Percentiles rank a stretch among this genome's conserved stretches.
Evolutionary conservation across 2,329 filamentous ascomycete species (phyloP).

Genomic region (Aplosporella prunicola): DNA sequence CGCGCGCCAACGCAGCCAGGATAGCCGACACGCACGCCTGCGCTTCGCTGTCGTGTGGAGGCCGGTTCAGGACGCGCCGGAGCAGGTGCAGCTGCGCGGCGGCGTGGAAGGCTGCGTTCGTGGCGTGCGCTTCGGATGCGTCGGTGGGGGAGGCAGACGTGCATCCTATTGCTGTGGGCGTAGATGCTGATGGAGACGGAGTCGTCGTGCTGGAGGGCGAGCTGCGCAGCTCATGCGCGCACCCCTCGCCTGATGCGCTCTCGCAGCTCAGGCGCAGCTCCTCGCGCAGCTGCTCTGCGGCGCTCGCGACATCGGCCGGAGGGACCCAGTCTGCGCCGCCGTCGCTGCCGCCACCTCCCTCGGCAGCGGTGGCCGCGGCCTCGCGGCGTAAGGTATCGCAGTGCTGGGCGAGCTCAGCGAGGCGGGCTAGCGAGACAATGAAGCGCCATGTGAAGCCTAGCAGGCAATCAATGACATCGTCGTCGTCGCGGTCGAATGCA

Average conservation of each 20-base stretch:
- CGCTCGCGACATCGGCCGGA: slow-evolving; percentile 41
- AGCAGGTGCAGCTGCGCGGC: slow-evolving; percentile 62
- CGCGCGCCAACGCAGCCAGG: slow-evolving; percentile 50
- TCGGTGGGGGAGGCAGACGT: slow-evolving; percentile 26
- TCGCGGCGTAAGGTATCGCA: slow-evolving; percentile 59
- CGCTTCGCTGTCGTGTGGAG: slow-evolving; percentile 49
- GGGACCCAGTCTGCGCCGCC: slow-evolving; percentile 51
- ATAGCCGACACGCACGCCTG: slow-evolving; percentile 55
- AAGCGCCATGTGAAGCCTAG: slow-evolving; percentile 68
- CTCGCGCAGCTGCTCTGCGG: slow-evolving; percentile 50
- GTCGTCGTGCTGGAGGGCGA: slow-evolving; percentile 30
- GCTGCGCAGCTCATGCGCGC: slow-evolving; percentile 25
- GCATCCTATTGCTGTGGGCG: too few relatives aligned
- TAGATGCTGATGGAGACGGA: too few relatives aligned
- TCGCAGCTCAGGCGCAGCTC: slow-evolving; percentile 50
- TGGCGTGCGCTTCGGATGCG: slow-evolving; percentile 19
- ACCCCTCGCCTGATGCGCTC: slow-evolving; percentile 32
- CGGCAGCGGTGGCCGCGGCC: slow-evolving; percentile 5
- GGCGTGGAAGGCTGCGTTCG: slow-evolving; percentile 10
- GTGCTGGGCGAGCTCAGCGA: slow-evolving; percentile 60
- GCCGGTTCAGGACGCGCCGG: slow-evolving; percentile 59
- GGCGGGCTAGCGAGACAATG: slow-evolving; percentile 59
- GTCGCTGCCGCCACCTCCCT: slow-evolving; percentile 39
- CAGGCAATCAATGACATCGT: slow-evolving; percentile 67
- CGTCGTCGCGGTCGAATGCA: slow-evolving; percentile 35